These are phyloP conservation scores for Quercus gilva DNA, from an alignment of 306 rosid genomes.

Conservation along the genomic window DNA sequence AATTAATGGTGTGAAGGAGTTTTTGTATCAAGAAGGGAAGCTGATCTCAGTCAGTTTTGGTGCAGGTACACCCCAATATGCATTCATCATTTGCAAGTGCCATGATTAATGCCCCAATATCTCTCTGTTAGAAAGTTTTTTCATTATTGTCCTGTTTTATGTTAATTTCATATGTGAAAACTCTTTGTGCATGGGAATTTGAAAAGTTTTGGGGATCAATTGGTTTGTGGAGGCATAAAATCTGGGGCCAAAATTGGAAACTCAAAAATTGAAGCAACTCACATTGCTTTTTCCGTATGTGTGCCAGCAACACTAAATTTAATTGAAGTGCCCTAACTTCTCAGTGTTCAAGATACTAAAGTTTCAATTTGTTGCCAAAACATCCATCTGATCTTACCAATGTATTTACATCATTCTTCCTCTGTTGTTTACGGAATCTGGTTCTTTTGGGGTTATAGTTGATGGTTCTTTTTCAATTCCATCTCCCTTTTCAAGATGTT, in stretches of 20 bases:
- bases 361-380: not conserved
- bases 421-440: no score
- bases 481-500: not conserved
- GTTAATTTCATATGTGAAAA: not conserved
- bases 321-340: not conserved
- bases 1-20: conserved; percentile 63
- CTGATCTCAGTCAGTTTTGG: conserved; percentile 82
- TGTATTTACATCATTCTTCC: not conserved
- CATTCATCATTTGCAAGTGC: conserved; percentile 11
- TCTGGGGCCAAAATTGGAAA: not conserved
- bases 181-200: not conserved
- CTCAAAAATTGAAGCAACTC: not conserved
- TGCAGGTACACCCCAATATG: conserved; percentile 56
- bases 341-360: not conserved
- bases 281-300: no score
- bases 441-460: no score
- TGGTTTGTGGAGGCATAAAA: not conserved
- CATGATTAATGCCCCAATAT: not conserved
- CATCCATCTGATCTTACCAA: not conserved
- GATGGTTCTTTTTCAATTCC: no score
- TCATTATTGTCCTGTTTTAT: not conserved
- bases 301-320: not conserved
- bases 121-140: not conserved
- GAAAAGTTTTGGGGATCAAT: not conserved
- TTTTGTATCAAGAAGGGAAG: conserved; percentile 79